These are phyloP conservation scores for Xerocomus spinulosus DNA, from an alignment of 768 basidiomycete species.

Conservation along the genomic window DNA sequence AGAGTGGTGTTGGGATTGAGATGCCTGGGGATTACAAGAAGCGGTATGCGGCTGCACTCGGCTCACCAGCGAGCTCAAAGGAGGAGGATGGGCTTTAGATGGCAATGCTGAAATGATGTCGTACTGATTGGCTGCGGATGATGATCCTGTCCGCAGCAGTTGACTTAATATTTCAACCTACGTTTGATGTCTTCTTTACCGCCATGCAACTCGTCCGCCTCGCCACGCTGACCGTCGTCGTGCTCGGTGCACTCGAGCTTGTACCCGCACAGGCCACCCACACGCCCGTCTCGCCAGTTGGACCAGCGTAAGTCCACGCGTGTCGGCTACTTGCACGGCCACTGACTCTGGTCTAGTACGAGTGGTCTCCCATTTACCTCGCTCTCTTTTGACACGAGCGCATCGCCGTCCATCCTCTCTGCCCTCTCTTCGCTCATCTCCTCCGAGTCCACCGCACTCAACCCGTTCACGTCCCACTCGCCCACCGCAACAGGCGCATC, in stretches of 20 bases:
- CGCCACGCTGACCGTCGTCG: background rate
- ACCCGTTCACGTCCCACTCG: constrained; percentile 3
- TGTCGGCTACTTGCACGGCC: too few relatives aligned
- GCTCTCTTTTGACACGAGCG: constrained; percentile 24
- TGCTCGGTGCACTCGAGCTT: background rate
- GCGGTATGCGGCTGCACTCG: constrained; percentile 39
- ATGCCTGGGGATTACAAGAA: constrained; percentile 81
- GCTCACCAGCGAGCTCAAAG: constrained; percentile 1
- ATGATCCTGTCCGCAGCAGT: constrained; percentile 16
- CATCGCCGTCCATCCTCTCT: constrained; percentile 12
- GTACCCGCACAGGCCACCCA: background rate
- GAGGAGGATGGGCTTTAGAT: background rate
- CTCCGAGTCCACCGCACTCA: constrained; percentile 20
- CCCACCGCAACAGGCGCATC: too few relatives aligned
- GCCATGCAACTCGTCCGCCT: background rate
- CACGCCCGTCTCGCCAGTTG: background rate
- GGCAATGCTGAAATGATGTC: background rate
- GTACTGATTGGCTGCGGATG: background rate
- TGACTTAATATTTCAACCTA: background rate
- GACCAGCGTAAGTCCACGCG: background rate
- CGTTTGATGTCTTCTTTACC: background rate
- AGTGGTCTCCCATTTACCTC: constrained; percentile 16
- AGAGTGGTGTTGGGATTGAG: constrained; percentile 47
- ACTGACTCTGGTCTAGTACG: constrained; percentile 12
- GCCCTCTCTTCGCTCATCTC: constrained; percentile 26